Evolutionary conservation across 225 moss, liverwort and hornwort species (phyloP).

Genomic region (Climacium dendroides): DNA sequence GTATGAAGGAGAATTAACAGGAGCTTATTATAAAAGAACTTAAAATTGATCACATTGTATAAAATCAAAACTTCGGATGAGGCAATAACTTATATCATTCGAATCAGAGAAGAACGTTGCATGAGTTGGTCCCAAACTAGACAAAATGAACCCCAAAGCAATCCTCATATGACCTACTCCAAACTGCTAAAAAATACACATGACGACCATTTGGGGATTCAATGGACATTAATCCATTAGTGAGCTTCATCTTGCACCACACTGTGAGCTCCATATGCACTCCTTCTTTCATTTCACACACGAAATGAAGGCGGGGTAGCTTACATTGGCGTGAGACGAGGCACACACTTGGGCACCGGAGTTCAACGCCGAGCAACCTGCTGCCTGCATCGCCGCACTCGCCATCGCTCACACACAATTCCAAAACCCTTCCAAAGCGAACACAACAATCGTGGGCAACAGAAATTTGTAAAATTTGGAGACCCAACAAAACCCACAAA

Average conservation of each 20-base stretch:
- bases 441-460: background rate
- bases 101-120: background rate
- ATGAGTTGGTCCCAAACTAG: background rate
- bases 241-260: background rate
- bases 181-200: background rate
- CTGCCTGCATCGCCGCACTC: slow-evolving; percentile 8
- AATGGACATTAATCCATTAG: background rate
- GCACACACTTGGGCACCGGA: background rate
- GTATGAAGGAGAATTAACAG: background rate
- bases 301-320: background rate
- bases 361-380: background rate
- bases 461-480: background rate
- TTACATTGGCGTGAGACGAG: background rate
- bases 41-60: background rate
- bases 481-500: background rate
- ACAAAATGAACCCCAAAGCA: background rate
- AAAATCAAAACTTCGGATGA: background rate
- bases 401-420: background rate
- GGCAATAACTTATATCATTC: no score
- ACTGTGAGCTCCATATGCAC: background rate
- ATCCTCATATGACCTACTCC: background rate
- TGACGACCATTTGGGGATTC: background rate
- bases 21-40: background rate
- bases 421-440: background rate
- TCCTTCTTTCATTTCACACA: background rate